Conservation (phyloP, 2,329 filamentous ascomycete genomes). For the Aspergillus awamori region DNA sequence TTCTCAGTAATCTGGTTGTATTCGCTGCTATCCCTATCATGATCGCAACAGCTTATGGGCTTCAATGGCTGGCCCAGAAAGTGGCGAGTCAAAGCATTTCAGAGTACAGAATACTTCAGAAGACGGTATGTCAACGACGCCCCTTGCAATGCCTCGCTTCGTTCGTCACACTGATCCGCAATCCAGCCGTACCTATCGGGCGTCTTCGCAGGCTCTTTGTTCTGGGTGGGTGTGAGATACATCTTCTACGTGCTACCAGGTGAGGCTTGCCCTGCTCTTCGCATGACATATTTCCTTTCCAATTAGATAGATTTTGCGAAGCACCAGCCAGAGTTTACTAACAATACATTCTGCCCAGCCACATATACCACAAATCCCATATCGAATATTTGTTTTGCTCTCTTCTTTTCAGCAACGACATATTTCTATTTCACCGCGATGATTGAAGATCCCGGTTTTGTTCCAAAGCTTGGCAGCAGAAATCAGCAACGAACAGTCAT, state of each 20-base stretch:
- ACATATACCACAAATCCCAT: conserved; percentile 70
- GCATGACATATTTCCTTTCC: no score
- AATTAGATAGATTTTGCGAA: neutral
- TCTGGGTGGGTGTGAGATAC: conserved; percentile 78
- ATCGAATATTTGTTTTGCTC: conserved; percentile 74
- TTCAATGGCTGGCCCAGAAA: conserved; percentile 78
- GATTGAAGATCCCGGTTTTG: conserved; percentile 85
- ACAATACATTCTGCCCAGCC: conserved; percentile 44
- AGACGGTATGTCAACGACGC: conserved; percentile 65
- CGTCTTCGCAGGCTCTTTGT: conserved; percentile 85
- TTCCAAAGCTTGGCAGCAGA: conserved; percentile 86
- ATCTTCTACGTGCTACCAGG: conserved; percentile 72
- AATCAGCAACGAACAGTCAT: conserved; percentile 88
- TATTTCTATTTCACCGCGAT: conserved; percentile 91
- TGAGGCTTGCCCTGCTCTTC: conserved; percentile 43
- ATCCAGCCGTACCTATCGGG: conserved; percentile 84
- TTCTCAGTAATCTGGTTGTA: conserved; percentile 73
- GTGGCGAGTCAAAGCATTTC: conserved; percentile 79
- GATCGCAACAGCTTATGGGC: conserved; percentile 62
- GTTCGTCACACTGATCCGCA: conserved; percentile 21
- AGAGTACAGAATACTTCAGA: conserved; percentile 87
- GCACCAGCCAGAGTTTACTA: conserved; percentile 5
- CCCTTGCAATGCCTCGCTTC: neutral
- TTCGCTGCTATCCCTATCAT: conserved; percentile 76
- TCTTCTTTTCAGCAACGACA: conserved; percentile 65